A percentile compares a stretch with the other conserved stretches of the same genome.
These are phyloP conservation scores for Termitomyces sp. DNA, from an alignment of 768 basidiomycete species.

Conservation along the genomic window DNA sequence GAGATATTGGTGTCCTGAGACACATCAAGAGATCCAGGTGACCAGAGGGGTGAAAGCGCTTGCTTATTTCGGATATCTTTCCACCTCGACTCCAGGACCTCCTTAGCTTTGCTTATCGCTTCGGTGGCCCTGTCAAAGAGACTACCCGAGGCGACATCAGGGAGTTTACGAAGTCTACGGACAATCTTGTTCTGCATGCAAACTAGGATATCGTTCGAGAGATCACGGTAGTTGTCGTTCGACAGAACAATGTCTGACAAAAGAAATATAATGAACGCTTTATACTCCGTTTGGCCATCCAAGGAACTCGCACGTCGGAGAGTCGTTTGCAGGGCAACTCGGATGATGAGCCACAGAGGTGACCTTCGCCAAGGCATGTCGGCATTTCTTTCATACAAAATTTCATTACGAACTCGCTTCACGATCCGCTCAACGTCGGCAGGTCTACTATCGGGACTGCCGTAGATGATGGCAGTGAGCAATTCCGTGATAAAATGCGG, in stretches of 20 bases:
- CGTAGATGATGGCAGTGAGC: background rate
- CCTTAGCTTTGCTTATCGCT: background rate
- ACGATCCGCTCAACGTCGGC: background rate
- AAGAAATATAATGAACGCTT: background rate
- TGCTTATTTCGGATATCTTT: background rate
- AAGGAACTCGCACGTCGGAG: background rate
- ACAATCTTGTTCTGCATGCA: background rate
- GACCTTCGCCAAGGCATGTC: background rate
- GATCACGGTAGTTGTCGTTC: background rate
- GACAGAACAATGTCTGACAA: background rate
- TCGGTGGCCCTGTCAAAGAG: background rate
- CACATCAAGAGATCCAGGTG: background rate
- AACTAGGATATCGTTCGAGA: background rate
- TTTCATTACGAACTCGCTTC: background rate
- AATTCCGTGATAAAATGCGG: background rate
- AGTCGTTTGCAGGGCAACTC: background rate
- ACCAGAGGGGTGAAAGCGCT: background rate
- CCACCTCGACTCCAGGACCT: background rate
- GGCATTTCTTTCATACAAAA: background rate
- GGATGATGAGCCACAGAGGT: background rate
- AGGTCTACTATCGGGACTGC: background rate
- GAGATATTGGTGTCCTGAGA: slow-evolving; percentile 1
- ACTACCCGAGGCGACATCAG: background rate
- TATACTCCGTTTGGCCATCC: background rate
- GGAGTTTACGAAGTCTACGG: background rate